Percentiles rank a stretch among this genome's conserved stretches.
Evolutionary conservation across 163 green algal species (phyloP).

Genomic region (Picocystis sp.): DNA sequence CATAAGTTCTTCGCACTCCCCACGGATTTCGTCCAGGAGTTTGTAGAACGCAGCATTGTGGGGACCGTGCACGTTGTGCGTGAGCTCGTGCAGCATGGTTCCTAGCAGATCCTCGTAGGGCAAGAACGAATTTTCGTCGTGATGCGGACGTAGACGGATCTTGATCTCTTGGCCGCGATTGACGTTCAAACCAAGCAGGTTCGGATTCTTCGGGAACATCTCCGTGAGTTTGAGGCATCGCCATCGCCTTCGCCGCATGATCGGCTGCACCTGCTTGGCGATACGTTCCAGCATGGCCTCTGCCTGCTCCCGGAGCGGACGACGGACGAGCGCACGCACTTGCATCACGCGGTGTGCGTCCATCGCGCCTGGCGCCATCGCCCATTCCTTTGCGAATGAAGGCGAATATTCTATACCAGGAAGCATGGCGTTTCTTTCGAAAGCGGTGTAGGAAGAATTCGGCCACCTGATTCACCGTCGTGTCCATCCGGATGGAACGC

Average conservation of each 20-base stretch:
- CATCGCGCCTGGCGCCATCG: no score
- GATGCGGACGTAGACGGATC: constrained; percentile 41
- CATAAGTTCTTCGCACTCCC: constrained; percentile 69
- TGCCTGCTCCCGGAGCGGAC: not conserved
- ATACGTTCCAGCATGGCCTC: constrained; percentile 23
- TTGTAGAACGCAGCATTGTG: constrained; percentile 60
- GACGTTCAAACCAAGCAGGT: constrained; percentile 55
- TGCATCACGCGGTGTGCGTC: no score
- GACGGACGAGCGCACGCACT: no score
- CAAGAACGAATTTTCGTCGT: constrained; percentile 31
- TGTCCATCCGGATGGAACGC: no score
- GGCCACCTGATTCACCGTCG: no score
- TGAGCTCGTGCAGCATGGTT: constrained; percentile 84
- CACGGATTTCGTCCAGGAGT: constrained; percentile 59
- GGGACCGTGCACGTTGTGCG: constrained; percentile 44
- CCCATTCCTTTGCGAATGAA: no score
- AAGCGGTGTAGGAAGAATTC: no score
- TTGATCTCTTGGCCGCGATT: constrained; percentile 37
- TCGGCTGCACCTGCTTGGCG: constrained; percentile 62
- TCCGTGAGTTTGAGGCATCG: constrained; percentile 48
- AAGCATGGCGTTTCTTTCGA: no score
- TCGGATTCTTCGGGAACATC: constrained; percentile 46
- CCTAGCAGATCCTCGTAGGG: constrained; percentile 54
- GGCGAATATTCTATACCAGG: no score
- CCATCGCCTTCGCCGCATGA: constrained; percentile 53